Base-by-base conservation (phyloP, 1,139 yeast genomes). In the Entelexis sorbosivorans region DNA sequence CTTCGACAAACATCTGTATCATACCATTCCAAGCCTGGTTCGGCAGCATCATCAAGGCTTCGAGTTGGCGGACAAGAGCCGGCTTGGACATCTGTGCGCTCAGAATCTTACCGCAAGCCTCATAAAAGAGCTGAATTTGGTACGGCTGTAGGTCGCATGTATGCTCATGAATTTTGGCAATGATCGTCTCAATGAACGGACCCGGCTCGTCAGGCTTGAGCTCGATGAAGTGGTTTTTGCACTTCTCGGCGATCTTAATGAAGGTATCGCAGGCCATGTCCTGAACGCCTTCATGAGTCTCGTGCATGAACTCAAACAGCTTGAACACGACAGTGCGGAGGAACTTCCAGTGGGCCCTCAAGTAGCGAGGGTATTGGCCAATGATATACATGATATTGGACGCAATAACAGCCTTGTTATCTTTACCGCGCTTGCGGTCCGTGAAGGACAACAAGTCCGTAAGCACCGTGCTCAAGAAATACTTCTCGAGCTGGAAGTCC, bases 231-330 rank as follows among this genome's bases (percentile, higher is more conserved):
- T 91, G 97, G 58, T 89, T 81, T 68, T 88, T 89, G 75, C 98
- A 91, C 70, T 91, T 91, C 61, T 79, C 82, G 31, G 96, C 87
- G 66, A 91, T 91, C 68, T 91, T 93, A 64, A 89, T 89, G 66
- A 91, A 91, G 1, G 99, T 91, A 68, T 91, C 98, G 73, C 98
- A 91, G 10, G 99, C 98, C 98, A 91, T 91, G 69, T 91, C 98
- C 72, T 91, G 98, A 57, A 91, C 98, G 70, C 97, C 98, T 69
- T 89, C 99, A 67, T 91, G 98, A 28, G 96, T 88, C 73, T 91
- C 99, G 70, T 91, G 98, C 99, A 91, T 91, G 64, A 91, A 91
- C 69, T 93, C 98, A 69, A 91, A 91, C 62, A 91, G 75, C 68
- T 91, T 91, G 70, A 87, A 83, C 56, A 91, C 91, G 45, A 91